phyloP scores from a whole-genome alignment of 2,329 filamentous ascomycete genomes.

The Trichoderma sp. region DNA sequence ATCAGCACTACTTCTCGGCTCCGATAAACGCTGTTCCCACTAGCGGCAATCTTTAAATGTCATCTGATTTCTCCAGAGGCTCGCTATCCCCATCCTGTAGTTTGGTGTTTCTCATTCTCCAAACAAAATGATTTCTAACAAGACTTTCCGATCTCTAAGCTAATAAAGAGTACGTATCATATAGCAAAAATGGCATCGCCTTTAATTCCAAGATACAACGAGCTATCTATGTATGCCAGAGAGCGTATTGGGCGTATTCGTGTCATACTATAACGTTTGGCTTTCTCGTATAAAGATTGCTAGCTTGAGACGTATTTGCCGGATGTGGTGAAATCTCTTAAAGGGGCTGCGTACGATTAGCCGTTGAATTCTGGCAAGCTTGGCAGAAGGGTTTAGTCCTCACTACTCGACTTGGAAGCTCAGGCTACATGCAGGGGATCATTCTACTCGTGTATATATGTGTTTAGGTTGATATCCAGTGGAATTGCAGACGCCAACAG shows the following conservation, averaged over 20 bases:
- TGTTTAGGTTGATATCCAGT: too few relatives aligned
- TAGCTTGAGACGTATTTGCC: too few relatives aligned
- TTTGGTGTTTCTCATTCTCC: conserved; percentile 17
- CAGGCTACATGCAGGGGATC: background rate
- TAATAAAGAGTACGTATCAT: conserved; percentile 2
- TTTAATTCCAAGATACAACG: background rate
- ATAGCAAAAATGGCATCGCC: conserved; percentile 11
- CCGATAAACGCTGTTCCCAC: background rate
- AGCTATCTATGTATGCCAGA: background rate
- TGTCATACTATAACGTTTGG: background rate
- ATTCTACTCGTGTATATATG: background rate
- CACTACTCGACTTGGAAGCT: background rate
- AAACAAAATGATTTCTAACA: background rate
- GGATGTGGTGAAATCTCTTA: background rate
- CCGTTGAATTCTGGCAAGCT: background rate
- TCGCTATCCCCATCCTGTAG: background rate
- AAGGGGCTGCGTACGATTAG: background rate
- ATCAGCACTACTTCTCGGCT: conserved; percentile 12
- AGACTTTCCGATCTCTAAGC: background rate
- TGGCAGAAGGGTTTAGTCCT: background rate
- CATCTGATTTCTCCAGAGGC: background rate
- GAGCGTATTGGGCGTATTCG: background rate
- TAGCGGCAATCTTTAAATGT: background rate
- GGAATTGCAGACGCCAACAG: background rate
- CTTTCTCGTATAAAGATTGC: background rate